Base-by-base conservation (phyloP, 2,329 filamentous ascomycete species). In the Dactylellina parvicollis region DNA sequence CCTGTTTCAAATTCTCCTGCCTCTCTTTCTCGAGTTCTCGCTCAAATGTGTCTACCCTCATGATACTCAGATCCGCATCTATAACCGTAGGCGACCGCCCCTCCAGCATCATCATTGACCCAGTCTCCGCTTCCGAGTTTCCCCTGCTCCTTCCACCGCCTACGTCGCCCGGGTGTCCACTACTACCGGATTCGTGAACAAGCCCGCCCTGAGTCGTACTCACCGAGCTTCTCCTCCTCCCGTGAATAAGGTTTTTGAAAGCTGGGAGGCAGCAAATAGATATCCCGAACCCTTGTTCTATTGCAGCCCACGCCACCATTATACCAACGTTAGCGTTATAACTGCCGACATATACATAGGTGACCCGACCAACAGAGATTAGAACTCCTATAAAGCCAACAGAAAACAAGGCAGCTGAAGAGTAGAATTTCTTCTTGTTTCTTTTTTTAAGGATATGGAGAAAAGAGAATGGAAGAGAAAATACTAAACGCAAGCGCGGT, bases 251-350 rank as follows among this genome's bases (percentile, higher is more conserved):
- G 1, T n/a, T 46, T 34, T 69, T 69, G 38, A 71, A 64, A 3
- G 66, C 66, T 4, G 66, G 66, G 3, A 71, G 50, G n/a, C 66
- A 71, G 8, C 66, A 71, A 9, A 71, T 47, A 7, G 64, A 20
- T 9, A 71, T 71, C 1, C 66, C 66, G 30, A 71, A 34, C 2
- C 32, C 38, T 36, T 71, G 66, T 22, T 71, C 66, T 10, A 71
- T 24, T 32, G 36, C 24, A 16, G 57, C 36, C 56, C 44, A 61
- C 2, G 46, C 44, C 10, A 40, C 24, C 16, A 55, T 14, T 16
- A 61, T 30, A 3, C 34, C 36, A n/a, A 70, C 20, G 2, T 36
- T 22, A 1, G 54, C 40, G 12, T 44, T 42, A 3, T 24, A 1
- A 1, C 36, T 26, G 32, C 24, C 36, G 1, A 18, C 40, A 28